Base-by-base conservation (phyloP, 768 basidiomycete species). In the Leccinum broughii region DNA sequence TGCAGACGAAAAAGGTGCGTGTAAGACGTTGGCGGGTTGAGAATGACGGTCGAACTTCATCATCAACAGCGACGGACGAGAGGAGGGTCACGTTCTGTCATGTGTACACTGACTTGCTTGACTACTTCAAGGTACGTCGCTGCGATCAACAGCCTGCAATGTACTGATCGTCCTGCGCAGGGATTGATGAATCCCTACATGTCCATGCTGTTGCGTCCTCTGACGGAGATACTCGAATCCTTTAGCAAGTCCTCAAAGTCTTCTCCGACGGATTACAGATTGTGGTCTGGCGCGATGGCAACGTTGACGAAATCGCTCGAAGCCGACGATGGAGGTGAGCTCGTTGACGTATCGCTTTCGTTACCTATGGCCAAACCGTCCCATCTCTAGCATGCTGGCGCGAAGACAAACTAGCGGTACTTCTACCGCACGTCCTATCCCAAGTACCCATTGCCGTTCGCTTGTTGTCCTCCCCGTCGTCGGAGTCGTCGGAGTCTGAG, bases 111-210 rank as follows among this genome's bases (percentile, higher is more conserved):
- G 78, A 83, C 1, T 77, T 99, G 15, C 77, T 98, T 20, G 87
- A 90, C 62, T 93, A 87, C 77, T 96, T 98, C 81, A 93, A 93
- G 84, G 94, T 88, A 67, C 64, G 78, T 62, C 39, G 8, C 53
- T 20, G 28, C 2, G 22, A 6, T n/a, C 14, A 26, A 10, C 8
- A 41, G 9, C 39, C 41, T 46, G 44, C 48, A n/a, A 32, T 50
- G 46, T 13, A 28, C 48, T 62, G 11, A 58, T 59, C 2, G 13
- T 28, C 24, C 30, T 1, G n/a, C n/a, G 13, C 60, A 93, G 92
- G 85, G 79, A 24, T 79, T 98, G 67, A 93, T 98, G 85, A 91
- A 88, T 15, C 93, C 95, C 0, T 98, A 98, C 75, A 90, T 93
- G 81, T 82, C 88, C 8, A 87, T 88, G 74, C 72, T 94, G 50